A percentile compares a stretch with the other conserved stretches of the same genome.
Conservation (phyloP, 1,139 yeast genomes). For the Saccharomycopsis hybrid region DNA sequence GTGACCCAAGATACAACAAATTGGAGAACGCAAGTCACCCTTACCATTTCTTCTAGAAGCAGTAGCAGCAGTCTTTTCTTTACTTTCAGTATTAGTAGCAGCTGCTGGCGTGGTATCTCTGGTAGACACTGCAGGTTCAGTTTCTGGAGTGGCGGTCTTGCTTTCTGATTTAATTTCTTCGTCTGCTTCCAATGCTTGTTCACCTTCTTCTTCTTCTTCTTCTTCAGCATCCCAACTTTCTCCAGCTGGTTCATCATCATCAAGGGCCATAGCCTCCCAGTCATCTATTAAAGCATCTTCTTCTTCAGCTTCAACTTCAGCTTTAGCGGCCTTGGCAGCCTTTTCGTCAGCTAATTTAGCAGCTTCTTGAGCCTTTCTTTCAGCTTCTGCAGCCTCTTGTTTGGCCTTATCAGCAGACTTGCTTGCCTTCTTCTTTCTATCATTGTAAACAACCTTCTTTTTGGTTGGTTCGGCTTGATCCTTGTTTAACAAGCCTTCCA, state of each 20-base stretch:
- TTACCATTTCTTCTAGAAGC: slow-evolving; percentile 24
- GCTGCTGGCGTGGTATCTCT: not conserved
- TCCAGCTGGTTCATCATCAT: slow-evolving; percentile 39
- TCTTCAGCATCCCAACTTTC: slow-evolving; percentile 25
- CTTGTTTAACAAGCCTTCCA: slow-evolving; percentile 60
- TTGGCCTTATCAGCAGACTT: slow-evolving; percentile 18
- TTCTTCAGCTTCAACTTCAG: slow-evolving; percentile 28
- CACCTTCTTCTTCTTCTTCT: slow-evolving; percentile 24
- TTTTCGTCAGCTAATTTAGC: slow-evolving; percentile 25
- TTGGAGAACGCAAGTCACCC: slow-evolving; percentile 84
- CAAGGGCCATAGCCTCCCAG: slow-evolving; percentile 60
- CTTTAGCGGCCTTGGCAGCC: slow-evolving; percentile 24
- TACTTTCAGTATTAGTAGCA: slow-evolving; percentile 10
- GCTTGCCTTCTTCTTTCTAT: slow-evolving; percentile 57
- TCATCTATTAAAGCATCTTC: slow-evolving; percentile 55
- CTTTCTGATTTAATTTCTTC: slow-evolving; percentile 21
- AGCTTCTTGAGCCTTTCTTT: slow-evolving; percentile 26
- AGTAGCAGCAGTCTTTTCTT: slow-evolving; percentile 26
- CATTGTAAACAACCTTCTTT: slow-evolving; percentile 70
- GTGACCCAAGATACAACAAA: slow-evolving; percentile 98
- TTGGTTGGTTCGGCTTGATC: slow-evolving; percentile 36
- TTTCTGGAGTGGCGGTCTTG: slow-evolving; percentile 23
- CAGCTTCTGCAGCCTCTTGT: slow-evolving; percentile 21
- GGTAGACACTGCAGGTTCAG: not conserved
- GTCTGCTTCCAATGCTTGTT: slow-evolving; percentile 22